Evolutionary conservation across 768 basidiomycete genomes (phyloP).

Genomic region (Scleroderma citrinum): DNA sequence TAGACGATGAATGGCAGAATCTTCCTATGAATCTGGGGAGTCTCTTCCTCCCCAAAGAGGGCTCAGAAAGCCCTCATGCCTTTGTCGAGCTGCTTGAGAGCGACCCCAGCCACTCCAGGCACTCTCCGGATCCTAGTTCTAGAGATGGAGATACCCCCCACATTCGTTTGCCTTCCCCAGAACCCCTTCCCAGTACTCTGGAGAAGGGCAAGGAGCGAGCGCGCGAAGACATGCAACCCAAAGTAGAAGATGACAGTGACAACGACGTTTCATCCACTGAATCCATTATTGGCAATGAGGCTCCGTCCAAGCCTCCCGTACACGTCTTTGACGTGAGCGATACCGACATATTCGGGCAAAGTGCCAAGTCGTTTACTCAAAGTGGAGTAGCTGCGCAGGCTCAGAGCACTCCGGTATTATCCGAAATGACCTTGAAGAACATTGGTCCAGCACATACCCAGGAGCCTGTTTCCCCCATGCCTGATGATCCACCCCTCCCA

Average conservation of each 20-base stretch:
- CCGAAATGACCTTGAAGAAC: constrained; percentile 17
- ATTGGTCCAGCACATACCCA: constrained; percentile 4
- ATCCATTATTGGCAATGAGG: constrained; percentile 37
- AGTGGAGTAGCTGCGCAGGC: constrained; percentile 26
- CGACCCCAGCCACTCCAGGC: constrained; percentile 30
- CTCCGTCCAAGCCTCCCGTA: constrained; percentile 51
- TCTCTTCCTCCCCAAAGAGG: constrained; percentile 31
- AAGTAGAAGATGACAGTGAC: constrained; percentile 28
- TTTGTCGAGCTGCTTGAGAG: constrained; percentile 55
- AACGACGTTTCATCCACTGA: constrained; percentile 35
- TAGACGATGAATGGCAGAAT: constrained; percentile 62
- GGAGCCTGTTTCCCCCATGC: constrained; percentile 13
- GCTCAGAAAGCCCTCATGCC: constrained; percentile 48
- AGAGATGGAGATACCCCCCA: constrained; percentile 28
- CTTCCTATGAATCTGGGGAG: constrained; percentile 39
- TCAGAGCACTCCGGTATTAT: constrained; percentile 37
- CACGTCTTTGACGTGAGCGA: constrained; percentile 46
- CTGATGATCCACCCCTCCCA: constrained; percentile 48
- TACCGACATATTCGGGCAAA: constrained; percentile 16
- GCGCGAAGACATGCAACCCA: constrained; percentile 15
- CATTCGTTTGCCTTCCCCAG: constrained; percentile 16
- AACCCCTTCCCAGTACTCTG: constrained; percentile 5
- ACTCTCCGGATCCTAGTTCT: constrained; percentile 25
- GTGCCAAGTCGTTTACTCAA: constrained; percentile 13
- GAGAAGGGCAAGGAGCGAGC: constrained; percentile 48